Evolutionary conservation across 176 grass and related monocot genomes (phyloP).

Genomic region (Olyra latifolia): DNA sequence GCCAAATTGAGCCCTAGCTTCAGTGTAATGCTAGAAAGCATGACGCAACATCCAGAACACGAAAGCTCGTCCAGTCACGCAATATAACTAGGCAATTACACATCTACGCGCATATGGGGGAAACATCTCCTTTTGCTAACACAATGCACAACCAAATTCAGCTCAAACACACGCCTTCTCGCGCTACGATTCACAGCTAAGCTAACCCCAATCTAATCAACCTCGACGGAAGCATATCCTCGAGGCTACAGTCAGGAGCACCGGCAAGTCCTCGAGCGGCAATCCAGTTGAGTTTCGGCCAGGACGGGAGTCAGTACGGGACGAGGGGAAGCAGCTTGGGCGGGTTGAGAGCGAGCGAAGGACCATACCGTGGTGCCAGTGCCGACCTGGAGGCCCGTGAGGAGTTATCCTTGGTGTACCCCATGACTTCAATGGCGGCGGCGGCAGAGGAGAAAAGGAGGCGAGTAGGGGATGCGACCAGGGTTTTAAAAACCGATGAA

Average conservation of each 20-base stretch:
- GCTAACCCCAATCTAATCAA: neutral
- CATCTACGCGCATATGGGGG: neutral
- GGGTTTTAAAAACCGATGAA: too few species aligned
- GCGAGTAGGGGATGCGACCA: neutral
- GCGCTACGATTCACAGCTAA: neutral
- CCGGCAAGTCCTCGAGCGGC: neutral
- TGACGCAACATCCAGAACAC: neutral
- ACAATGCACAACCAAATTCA: neutral
- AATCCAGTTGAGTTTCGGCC: slow-evolving; percentile 24
- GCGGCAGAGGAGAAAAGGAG: slow-evolving; percentile 19
- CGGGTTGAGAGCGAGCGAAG: neutral
- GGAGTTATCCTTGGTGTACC: slow-evolving; percentile 75
- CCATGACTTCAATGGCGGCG: slow-evolving; percentile 59
- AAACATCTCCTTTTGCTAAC: neutral
- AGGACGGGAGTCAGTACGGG: too few species aligned
- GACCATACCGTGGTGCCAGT: neutral
- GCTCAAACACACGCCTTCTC: neutral
- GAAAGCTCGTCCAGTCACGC: neutral
- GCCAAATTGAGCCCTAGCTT: slow-evolving; percentile 19
- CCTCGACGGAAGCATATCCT: neutral
- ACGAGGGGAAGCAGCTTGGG: neutral
- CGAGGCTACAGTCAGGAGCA: neutral
- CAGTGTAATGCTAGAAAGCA: neutral
- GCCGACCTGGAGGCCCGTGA: slow-evolving; percentile 67
- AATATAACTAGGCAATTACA: neutral